phyloP scores from a whole-genome alignment of 75 land plant genomes.

The Pseudotsuga menziesii region DNA sequence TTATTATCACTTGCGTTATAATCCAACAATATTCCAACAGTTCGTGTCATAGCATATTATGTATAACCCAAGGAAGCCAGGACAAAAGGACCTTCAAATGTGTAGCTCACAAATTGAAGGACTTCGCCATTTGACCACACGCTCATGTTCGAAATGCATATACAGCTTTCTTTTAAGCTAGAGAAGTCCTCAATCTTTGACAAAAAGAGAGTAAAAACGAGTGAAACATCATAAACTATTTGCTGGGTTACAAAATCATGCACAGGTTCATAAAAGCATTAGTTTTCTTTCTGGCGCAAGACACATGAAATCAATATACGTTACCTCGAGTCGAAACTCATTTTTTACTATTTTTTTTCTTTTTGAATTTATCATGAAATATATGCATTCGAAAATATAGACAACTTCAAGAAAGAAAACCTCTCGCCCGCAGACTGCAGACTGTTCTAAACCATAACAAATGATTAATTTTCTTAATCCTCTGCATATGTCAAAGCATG shows the following conservation, averaged over 20 bases:
- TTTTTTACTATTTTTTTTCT: not conserved
- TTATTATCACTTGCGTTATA: not conserved
- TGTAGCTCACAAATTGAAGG: not conserved
- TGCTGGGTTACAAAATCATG: not conserved
- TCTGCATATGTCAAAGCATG: too few species aligned
- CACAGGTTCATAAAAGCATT: not conserved
- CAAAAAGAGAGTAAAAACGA: too few species aligned
- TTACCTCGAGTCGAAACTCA: not conserved
- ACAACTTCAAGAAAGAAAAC: not conserved
- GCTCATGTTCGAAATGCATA: not conserved
- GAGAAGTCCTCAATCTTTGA: too few species aligned
- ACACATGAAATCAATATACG: not conserved
- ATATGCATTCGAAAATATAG: too few species aligned
- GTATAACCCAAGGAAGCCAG: not conserved
- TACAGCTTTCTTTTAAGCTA: not conserved
- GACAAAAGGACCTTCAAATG: not conserved
- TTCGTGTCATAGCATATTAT: not conserved
- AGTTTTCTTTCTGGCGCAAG: not conserved
- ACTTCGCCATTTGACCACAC: not conserved
- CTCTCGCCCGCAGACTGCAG: not conserved
- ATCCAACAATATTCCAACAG: not conserved
- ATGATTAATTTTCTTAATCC: too few species aligned
- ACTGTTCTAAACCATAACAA: not conserved
- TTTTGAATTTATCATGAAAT: too few species aligned
- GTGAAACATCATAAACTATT: too few species aligned